Base-by-base conservation (phyloP, 1,284 basidiomycete genomes). In the Sanghuangporus baumii region DNA sequence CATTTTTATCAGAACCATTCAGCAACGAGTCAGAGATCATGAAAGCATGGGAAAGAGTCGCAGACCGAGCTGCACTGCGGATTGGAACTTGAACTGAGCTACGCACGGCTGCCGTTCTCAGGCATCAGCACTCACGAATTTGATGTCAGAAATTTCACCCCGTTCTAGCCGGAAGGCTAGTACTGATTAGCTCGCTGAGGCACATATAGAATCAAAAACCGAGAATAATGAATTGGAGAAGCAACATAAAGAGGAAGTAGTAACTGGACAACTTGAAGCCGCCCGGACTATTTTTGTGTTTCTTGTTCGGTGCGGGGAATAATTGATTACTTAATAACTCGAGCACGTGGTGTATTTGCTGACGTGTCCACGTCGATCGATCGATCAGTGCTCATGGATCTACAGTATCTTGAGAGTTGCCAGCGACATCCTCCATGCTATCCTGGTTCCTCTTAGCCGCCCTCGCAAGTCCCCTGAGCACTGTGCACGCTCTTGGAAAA, bases 401-500 rank as follows among this genome's bases (percentile, higher is more conserved):
- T n/a, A n/a, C n/a, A n/a, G n/a, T n/a, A n/a, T n/a, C n/a, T n/a
- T n/a, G n/a, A n/a, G n/a, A 51, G 50, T 23, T 51, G 50, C n/a
- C 20, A 7, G 8, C 20, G 18, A 38, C 26, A 16, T 50, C 20
- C 16, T 26, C 41, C 40, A 65, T 65, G 64, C 31, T 62, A 47
- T 43, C 60, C 59, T 65, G 63, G 63, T 47, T 61, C 18, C 41
- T 65, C 20, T 23, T 62, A 38, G 20, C 31, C 43, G 36, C 62
- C 18, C 55, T 65, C 26, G 46, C 59, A 18, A 43, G 23, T 37
- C 23, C 60, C 31, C 31, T 65, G 43, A 37, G 34, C 34, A 18
- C 20, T 18, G 60, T 54, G 4, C 34, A 40, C 11, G 57, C 64
- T 11, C 51, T 78, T 16, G 76, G 80, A 62, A 82, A 81, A 69